Conservation (phyloP, 345 rosid genomes). For the Salix exigua region DNA sequence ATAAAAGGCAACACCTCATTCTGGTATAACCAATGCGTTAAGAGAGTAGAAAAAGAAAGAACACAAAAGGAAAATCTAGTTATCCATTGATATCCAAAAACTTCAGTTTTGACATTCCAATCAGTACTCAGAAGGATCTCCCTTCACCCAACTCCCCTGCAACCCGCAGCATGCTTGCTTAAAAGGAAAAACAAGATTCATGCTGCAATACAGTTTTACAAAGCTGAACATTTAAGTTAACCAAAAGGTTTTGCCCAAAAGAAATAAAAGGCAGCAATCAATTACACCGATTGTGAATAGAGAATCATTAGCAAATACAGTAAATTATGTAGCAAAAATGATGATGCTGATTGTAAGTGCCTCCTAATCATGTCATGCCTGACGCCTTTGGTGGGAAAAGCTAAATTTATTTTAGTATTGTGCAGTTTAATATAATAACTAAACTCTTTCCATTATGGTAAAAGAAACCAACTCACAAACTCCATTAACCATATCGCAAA, state of each 20-base stretch:
- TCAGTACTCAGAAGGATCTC: neutral
- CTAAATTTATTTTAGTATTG: neutral
- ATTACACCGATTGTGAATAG: neutral
- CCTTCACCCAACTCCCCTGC: neutral
- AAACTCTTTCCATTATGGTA: neutral
- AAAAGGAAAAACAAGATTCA: neutral
- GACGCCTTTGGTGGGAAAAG: neutral
- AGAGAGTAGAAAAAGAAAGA: neutral
- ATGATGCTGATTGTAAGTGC: no score
- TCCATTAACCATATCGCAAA: slow-evolving; percentile 20
- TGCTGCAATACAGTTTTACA: neutral
- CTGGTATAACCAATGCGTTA: neutral
- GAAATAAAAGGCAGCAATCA: neutral
- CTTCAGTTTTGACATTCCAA: neutral
- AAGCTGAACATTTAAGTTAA: neutral
- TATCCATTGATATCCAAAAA: neutral
- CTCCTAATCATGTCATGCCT: neutral
- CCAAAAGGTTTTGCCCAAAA: neutral
- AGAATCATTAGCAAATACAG: neutral
- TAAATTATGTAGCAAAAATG: neutral
- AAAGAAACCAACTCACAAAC: slow-evolving; percentile 10
- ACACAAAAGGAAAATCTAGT: neutral
- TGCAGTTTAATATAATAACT: neutral
- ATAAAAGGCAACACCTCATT: neutral
- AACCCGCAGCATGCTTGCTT: neutral